Conservation (phyloP, 352 stramenopile species). For the Thraustotheca clavata region DNA sequence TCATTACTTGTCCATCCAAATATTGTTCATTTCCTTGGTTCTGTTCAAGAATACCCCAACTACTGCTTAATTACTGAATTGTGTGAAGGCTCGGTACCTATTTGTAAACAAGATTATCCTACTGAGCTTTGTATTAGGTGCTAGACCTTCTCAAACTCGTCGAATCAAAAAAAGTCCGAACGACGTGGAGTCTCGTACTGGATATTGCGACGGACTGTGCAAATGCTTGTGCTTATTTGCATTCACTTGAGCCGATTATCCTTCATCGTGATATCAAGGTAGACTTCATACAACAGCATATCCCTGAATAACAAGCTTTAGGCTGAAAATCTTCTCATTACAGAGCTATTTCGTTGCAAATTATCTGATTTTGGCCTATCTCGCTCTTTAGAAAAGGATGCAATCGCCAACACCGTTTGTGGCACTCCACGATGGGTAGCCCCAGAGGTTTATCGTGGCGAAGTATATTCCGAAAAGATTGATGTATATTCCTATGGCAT, state of each 20-base stretch:
- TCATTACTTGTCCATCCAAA: conserved; percentile 65
- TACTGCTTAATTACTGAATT: conserved; percentile 69
- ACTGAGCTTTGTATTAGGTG: conserved; percentile 21
- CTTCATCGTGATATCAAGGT: conserved; percentile 71
- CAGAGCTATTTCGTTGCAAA: conserved; percentile 60
- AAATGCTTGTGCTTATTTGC: conserved; percentile 53
- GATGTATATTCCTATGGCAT: conserved; percentile 79
- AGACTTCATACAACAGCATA: background rate
- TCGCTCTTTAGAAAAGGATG: conserved; percentile 51
- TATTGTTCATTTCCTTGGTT: conserved; percentile 75
- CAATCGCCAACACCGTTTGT: conserved; percentile 65
- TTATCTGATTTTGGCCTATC: conserved; percentile 69
- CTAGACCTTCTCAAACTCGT: conserved; percentile 60
- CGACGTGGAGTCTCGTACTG: conserved; percentile 64
- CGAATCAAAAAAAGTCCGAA: conserved; percentile 51
- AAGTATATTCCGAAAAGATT: conserved; percentile 81
- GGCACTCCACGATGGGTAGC: conserved; percentile 69
- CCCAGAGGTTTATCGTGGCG: conserved; percentile 72
- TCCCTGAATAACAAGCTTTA: conserved; percentile 20
- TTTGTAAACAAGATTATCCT: background rate
- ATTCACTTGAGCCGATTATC: conserved; percentile 47
- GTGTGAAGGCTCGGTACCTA: conserved; percentile 39
- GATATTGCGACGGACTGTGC: conserved; percentile 62
- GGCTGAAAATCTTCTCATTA: conserved; percentile 67
- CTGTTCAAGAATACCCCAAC: conserved; percentile 54